A percentile compares a stretch with the other conserved stretches of the same genome.
Conservation (phyloP, 2,329 filamentous ascomycete species). For the Monilinia laxa region DNA sequence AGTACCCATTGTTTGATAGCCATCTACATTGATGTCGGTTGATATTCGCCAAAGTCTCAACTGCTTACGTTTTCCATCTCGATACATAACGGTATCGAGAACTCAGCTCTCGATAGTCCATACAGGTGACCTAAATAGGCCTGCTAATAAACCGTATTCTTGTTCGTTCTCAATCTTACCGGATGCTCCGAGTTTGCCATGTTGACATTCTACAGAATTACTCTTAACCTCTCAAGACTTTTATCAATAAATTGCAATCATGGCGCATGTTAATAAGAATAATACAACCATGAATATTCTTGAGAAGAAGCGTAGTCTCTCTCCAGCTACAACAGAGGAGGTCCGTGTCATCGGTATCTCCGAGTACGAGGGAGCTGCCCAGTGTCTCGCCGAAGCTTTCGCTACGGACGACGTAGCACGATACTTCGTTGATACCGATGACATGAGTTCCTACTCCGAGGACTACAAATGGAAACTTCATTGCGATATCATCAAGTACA, state of each 20-base stretch:
- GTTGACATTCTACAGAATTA: slow-evolving; percentile 25
- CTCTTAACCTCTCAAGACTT: not conserved
- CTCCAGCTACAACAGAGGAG: slow-evolving; percentile 46
- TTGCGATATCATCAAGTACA: slow-evolving; percentile 73
- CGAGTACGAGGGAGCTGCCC: slow-evolving; percentile 70
- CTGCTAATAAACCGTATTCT: slow-evolving; percentile 39
- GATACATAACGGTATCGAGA: slow-evolving; percentile 56
- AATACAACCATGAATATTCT: slow-evolving; percentile 32
- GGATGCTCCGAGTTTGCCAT: slow-evolving; percentile 27
- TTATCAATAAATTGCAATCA: slow-evolving; percentile 32
- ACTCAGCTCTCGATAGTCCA: slow-evolving; percentile 55
- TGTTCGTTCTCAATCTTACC: slow-evolving; percentile 23
- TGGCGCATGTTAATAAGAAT: slow-evolving; percentile 43
- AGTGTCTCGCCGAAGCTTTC: slow-evolving; percentile 75
- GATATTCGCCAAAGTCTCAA: slow-evolving; percentile 54
- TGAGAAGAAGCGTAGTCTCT: slow-evolving; percentile 39
- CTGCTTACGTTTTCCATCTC: slow-evolving; percentile 54
- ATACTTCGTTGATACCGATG: slow-evolving; percentile 73
- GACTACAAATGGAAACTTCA: slow-evolving; percentile 75
- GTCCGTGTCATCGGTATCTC: slow-evolving; percentile 63
- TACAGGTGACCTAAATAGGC: slow-evolving; percentile 49
- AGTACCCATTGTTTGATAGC: slow-evolving; percentile 24
- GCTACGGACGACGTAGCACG: slow-evolving; percentile 69
- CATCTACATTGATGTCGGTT: slow-evolving; percentile 56
- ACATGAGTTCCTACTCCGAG: slow-evolving; percentile 60